Evolutionary conservation across 2,329 filamentous ascomycete species (phyloP), one percentile per base, ranked within the genome.

Genomic region (Exophiala sp.): DNA sequence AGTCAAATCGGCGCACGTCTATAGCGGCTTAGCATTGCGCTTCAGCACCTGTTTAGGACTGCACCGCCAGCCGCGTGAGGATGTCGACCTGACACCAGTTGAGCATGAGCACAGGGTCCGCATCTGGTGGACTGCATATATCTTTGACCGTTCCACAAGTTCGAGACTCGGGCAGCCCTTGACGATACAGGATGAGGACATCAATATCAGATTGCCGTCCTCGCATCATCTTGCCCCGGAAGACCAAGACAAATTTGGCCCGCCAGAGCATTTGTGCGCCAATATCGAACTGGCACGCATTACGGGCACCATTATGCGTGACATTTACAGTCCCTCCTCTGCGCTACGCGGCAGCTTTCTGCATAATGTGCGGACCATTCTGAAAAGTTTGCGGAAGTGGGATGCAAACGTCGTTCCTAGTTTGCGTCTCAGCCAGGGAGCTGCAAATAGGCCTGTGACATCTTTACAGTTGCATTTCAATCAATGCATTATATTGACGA

Each of bases 401-500:
- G 67, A 73, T n/a, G 66, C 66, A 2, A 66, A 73, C 14, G 60
- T 78, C 3, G 76, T 76, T 0, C 64, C 68, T 18, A 61, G 66
- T 2, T 63, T 79, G 10, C 69, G 72, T 1, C 71, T 77, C 38
- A 70, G 19, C 22, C 45, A 32, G 14, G 45, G 16, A 13, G n/a
- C n/a, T 2, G n/a, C 24, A 13, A 18, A 40, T 32, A 27, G 45
- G 8, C 35, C 22, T 16, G 22, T 47, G 16, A 72, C 77, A 3
- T 75, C 73, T 1, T 73, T 73, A 2, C 70, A 75, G 43, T 60
- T 77, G 14, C 75, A 79, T 53, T 78, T 77, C 56, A 77, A 77
- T 52, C 75, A 77, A 34, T 78, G 76, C 58, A 72, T 78, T 57
- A 77, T 77, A 53, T 77, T 79, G 74, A 76, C 75, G 0, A 73